Evolutionary conservation across 495 filamentous ascomycete genomes (phyloP), one percentile per base, ranked within the genome.

Genomic region (Haplographium delicatum): DNA sequence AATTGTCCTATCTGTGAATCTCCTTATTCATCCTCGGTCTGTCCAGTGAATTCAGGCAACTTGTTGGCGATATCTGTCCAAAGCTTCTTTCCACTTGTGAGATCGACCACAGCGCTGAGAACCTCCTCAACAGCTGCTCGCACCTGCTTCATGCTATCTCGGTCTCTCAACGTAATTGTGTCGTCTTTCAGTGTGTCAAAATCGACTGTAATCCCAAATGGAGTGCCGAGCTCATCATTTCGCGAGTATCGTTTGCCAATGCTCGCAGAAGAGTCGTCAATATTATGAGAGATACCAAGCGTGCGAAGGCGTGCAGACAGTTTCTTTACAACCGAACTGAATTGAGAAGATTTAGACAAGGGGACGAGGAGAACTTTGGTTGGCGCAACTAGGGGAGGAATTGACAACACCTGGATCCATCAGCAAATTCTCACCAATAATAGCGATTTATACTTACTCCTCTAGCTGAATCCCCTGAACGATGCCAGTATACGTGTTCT

Each of bases 311-410:
- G 77, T 56, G 76, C 68, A 7, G 75, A 75, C 23, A 90, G 65
- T 22, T 72, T 61, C 16, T 71, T 65, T 42, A 85, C 63, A 9
- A 76, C 64, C 1, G 84, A 78, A 34, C 66, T 68, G 63, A 89
- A 89, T 38, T 71, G 70, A 27, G 72, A 57, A 60, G 86, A 76
- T 10, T 65, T 67, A 26, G 83, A 86, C 19, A 90, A 72, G 11
- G 86, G 85, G 2, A 87, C 84, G 38, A 90, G 75, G 43, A 89
- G 76, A 38, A 88, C 81, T 68, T 89, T 89, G 19, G 82, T 88
- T 0, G 86, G 86, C 5, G 86, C 84, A 23, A 89, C 72, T 2
- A 71, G 69, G 1, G 84, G 84, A 11, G 82, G 84, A 74, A 90
- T 86, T 3, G 86, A 89, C 42, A 90, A 74, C 9, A 88, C 80